phyloP scores from a whole-genome alignment of 208 protist genomes.

The Lotmaria passim region DNA sequence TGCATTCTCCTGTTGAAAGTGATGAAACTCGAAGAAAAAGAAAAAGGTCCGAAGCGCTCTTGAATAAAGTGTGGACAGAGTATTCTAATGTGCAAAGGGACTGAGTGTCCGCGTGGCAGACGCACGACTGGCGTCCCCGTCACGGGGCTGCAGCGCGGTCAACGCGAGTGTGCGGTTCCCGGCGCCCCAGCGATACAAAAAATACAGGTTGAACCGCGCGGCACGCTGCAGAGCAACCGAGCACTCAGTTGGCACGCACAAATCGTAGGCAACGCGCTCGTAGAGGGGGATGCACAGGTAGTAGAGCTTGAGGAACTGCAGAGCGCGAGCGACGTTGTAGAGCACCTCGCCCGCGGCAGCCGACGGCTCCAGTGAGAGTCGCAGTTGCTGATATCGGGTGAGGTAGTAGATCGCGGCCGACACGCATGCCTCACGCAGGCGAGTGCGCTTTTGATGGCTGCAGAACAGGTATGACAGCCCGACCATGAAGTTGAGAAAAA shows the following conservation, averaged over 20 bases:
- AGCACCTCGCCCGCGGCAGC: constrained; percentile 66
- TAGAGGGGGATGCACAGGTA: constrained; percentile 83
- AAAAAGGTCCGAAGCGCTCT: neutral
- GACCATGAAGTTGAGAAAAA: constrained; percentile 79
- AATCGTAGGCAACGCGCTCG: constrained; percentile 69
- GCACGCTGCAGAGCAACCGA: constrained; percentile 68
- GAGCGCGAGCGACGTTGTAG: constrained; percentile 84
- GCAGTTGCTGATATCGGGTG: constrained; percentile 62
- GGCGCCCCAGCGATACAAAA: constrained; percentile 70
- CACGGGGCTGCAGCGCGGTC: constrained; percentile 47
- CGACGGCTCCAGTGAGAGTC: constrained; percentile 45
- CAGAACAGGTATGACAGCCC: constrained; percentile 74
- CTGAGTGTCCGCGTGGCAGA: neutral
- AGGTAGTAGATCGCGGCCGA: constrained; percentile 83
- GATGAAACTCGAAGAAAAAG: too few relatives aligned
- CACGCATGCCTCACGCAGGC: constrained; percentile 67
- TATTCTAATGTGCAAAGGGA: constrained; percentile 4
- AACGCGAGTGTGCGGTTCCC: constrained; percentile 64
- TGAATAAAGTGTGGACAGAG: neutral
- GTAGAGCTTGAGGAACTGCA: constrained; percentile 76
- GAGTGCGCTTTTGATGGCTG: constrained; percentile 80
- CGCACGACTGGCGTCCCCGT: neutral
- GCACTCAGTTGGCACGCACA: constrained; percentile 69
- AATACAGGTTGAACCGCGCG: constrained; percentile 83
- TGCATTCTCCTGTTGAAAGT: too few relatives aligned